Evolutionary conservation across 352 stramenopile species (phyloP), one percentile per base, ranked within the genome.

Genomic region (Globisporangium heterothallicum): DNA sequence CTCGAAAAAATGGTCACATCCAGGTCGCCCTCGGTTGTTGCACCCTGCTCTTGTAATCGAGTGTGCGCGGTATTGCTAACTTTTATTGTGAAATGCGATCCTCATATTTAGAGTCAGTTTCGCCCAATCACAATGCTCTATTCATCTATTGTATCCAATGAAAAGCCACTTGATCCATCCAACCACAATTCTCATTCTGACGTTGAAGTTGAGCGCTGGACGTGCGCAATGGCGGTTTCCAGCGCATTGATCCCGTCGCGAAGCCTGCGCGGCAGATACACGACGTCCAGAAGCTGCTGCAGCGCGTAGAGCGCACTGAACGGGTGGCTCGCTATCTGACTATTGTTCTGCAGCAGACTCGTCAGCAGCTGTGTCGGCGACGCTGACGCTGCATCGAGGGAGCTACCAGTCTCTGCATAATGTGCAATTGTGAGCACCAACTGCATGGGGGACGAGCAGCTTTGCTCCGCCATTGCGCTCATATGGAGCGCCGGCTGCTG

Each of bases 281-380:
- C 49, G 0, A 36, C 36, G 36, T 75, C 71, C 49, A 81, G 45
- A 24, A 74, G 49, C 44, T 77, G 60, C 48, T 61, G 63, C 56
- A 78, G 51, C 8, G 68, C 40, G 18, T 66, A 67, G 29, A 64
- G n/a, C 12, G 53, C 63, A 45, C 56, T 75, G 35, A 71, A 63
- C 2, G 65, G 49, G 36, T 78, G 61, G 18, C 51, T 42, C 4
- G 70, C 46, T 8, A 74, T 60, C 0, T 45, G 2, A n/a, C 18
- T n/a, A 24, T 53, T 46, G 14, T 22, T 38, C 4, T 32, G 10
- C 18, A 16, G 40, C 16, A 56, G 47, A 6, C 9, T 6, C 9
- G 9, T 22, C 4, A 40, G 21, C 44, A 43, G 35, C 38, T 5
- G 2, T 18, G 16, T 24, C 1, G n/a, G 9, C n/a, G 30, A 36